A percentile compares a stretch with the other conserved stretches of the same genome.
Evolutionary conservation across 225 moss, liverwort and hornwort genomes (phyloP).

Genomic region (Pseudoscleropodium purum): DNA sequence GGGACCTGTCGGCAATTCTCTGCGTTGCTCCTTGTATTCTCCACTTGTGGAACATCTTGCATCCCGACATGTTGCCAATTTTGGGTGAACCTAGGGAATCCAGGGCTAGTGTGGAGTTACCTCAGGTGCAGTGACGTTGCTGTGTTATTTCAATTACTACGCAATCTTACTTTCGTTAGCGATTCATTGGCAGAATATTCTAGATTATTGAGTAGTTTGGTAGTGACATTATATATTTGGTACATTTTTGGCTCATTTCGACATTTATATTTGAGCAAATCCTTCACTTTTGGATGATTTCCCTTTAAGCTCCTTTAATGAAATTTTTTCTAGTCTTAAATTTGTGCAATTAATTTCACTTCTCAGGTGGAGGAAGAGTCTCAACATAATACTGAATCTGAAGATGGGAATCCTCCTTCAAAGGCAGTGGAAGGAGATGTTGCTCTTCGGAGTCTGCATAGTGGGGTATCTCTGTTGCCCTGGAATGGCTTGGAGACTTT

Average conservation of each 20-base stretch:
- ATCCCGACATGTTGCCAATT: slow-evolving; percentile 33
- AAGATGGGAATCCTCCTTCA: neutral
- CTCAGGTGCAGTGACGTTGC: neutral
- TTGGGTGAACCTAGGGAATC: slow-evolving; percentile 14
- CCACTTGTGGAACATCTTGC: slow-evolving; percentile 66
- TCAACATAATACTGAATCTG: neutral
- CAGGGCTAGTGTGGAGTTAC: neutral
- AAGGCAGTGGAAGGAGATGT: neutral
- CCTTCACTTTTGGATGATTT: neutral
- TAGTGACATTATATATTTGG: neutral
- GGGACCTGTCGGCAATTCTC: slow-evolving; percentile 75
- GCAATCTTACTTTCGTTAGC: too few species aligned
- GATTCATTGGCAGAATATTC: neutral
- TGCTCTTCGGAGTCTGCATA: slow-evolving; percentile 3
- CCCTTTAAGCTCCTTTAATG: neutral
- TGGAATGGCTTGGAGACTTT: slow-evolving; percentile 3
- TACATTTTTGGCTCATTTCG: neutral
- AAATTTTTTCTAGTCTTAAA: neutral
- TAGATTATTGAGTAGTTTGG: neutral
- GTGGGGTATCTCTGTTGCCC: slow-evolving; percentile 9
- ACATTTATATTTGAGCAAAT: neutral
- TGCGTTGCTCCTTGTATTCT: slow-evolving; percentile 88
- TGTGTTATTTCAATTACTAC: neutral
- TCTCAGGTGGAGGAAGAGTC: slow-evolving; percentile 1
- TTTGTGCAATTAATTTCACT: neutral